These are phyloP conservation scores for Yamadazyma laniorum DNA, from an alignment of 805 yeast genomes.

Conservation along the genomic window DNA sequence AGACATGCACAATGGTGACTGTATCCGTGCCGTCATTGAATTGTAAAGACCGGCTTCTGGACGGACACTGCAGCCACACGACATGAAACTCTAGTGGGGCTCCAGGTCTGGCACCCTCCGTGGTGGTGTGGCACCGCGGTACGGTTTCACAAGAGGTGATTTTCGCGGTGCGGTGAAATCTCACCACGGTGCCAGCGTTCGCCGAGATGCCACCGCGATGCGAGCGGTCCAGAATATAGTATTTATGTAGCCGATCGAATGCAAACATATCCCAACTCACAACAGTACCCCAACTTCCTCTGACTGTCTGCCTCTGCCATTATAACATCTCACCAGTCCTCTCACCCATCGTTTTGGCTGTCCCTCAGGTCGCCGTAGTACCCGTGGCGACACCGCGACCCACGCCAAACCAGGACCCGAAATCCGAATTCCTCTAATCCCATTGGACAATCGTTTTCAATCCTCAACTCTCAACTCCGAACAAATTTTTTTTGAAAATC, in stretches of 20 bases:
- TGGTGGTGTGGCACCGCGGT: no score
- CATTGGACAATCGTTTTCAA: background rate
- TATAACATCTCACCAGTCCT: no score
- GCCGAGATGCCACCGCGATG: no score
- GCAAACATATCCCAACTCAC: no score
- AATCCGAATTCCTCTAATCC: background rate
- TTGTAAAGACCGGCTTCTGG: constrained; percentile 21
- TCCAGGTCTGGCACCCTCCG: no score
- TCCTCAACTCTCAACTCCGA: constrained; percentile 9
- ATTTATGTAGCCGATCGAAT: no score
- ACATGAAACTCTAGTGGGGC: background rate
- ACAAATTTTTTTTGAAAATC: constrained; percentile 4
- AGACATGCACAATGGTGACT: constrained; percentile 90
- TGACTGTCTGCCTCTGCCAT: no score
- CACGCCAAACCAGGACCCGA: background rate
- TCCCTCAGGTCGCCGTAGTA: no score
- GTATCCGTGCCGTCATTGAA: constrained; percentile 87
- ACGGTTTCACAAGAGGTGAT: background rate
- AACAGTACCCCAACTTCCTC: no score
- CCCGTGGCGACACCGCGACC: constrained; percentile 6
- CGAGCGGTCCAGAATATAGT: no score
- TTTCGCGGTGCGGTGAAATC: background rate
- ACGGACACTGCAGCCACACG: constrained; percentile 2
- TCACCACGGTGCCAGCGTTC: no score
- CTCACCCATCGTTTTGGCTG: no score